Conservation (phyloP, 371 early-diverging fungal genomes). For the Syncephalastrum monosporum region DNA sequence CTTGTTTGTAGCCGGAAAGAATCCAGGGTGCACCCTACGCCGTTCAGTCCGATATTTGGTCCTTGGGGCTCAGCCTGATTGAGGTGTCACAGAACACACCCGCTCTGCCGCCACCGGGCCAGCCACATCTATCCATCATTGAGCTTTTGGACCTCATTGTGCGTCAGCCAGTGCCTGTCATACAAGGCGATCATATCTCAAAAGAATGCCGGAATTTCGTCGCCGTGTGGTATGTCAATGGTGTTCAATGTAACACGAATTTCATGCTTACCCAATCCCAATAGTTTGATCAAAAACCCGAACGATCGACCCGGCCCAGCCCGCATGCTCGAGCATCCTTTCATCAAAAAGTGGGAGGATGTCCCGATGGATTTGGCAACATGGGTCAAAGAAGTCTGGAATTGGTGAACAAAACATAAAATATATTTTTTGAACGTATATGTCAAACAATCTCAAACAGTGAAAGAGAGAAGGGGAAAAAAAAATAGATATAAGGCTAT, state of each 20-base stretch:
- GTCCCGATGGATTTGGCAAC: slow-evolving; percentile 44
- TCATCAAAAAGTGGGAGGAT: slow-evolving; percentile 54
- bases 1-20: slow-evolving; percentile 78
- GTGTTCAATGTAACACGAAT: slow-evolving; percentile 26
- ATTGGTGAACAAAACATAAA: slow-evolving; percentile 29
- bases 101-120: slow-evolving; percentile 75
- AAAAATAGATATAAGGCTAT: slow-evolving; percentile 1
- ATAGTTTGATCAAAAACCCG: slow-evolving; percentile 80
- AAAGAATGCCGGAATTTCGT: slow-evolving; percentile 78
- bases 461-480: neutral
- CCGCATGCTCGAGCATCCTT: slow-evolving; percentile 69
- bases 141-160: slow-evolving; percentile 91
- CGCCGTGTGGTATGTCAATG: slow-evolving; percentile 56
- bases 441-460: neutral
- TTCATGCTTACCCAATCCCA: slow-evolving; percentile 24
- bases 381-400: slow-evolving; percentile 62
- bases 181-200: slow-evolving; percentile 57
- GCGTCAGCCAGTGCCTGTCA: slow-evolving; percentile 78
- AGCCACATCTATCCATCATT: slow-evolving; percentile 72
- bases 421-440: neutral
- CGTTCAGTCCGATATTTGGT: slow-evolving; percentile 93
- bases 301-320: slow-evolving; percentile 73
- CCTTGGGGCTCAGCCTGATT: slow-evolving; percentile 86
- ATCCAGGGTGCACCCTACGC: slow-evolving; percentile 89
- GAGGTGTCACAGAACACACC: slow-evolving; percentile 91